phyloP scores from a whole-genome alignment of 2,329 filamentous ascomycete species.

The Achaetomium macrosporum region DNA sequence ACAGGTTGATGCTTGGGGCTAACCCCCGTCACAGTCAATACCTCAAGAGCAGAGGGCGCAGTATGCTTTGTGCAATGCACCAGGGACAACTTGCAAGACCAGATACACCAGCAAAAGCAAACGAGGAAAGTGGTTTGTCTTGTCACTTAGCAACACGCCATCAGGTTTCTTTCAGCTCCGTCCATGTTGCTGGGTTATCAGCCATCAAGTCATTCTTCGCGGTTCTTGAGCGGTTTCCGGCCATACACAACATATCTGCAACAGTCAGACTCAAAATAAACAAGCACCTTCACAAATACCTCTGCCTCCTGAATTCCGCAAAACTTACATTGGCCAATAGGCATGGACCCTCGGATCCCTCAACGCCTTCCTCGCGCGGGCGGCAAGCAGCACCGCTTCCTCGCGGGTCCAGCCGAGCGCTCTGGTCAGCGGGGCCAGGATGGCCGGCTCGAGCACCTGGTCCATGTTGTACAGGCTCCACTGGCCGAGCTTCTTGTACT shows the following conservation, averaged over 20 bases:
- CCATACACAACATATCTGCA: not conserved
- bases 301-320: too few species aligned
- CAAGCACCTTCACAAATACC: not conserved
- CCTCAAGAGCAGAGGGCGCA: too few species aligned
- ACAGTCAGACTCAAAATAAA: not conserved
- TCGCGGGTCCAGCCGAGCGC: conserved; percentile 26
- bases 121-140: too few species aligned
- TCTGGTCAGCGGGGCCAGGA: conserved; percentile 27
- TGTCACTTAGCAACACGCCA: too few species aligned
- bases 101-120: too few species aligned
- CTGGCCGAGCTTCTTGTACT: conserved; percentile 25
- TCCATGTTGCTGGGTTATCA: too few species aligned
- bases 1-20: too few species aligned
- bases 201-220: too few species aligned
- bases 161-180: too few species aligned
- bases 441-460: conserved; percentile 23
- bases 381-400: conserved; percentile 24
- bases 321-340: conserved; percentile 20
- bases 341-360: conserved; percentile 16
- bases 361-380: conserved; percentile 11
- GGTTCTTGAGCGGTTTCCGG: not conserved
- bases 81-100: too few species aligned
- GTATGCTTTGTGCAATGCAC: too few species aligned
- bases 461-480: conserved; percentile 24
- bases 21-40: too few species aligned